Evolutionary conservation across 345 rosid species (phyloP), one percentile per base, ranked within the genome.

Genomic region (Dimocarpus longan): DNA sequence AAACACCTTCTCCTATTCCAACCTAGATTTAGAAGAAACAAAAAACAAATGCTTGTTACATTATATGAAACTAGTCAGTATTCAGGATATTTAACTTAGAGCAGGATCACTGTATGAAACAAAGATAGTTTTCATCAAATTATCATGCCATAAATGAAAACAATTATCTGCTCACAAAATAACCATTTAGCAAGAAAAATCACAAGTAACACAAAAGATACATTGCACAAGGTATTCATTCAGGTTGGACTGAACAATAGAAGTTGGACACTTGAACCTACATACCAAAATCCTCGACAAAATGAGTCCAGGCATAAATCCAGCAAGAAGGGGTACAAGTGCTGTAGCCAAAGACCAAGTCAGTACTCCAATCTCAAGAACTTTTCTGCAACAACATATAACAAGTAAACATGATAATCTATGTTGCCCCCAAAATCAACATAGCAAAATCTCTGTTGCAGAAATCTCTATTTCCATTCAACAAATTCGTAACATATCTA

Each of bases 1-100:
- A 93, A 84, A 95, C 97, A 66, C 98, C 98, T 90, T 93, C 98
- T 79, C 98, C 98, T 71, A 95, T 93, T 78, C 99, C 99, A 56
- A 95, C 99, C 99, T 95, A 83, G 80, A 82, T 80, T 80, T 59
- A 75, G 48, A 75, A 56, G 28, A 82, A 64, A 22, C 28, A 68
- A 46, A 37, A 80, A 24, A 70, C 32, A 28, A 66, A 72, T 72
- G 3, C 42, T 50, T 19, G 28, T 66, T 74, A 13, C 65, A 74
- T 26, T 16, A 37, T 18, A 16, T 4, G 22, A 28, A 37, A 68
- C 4, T 52, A 57, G 56, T 39, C 0, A 66, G 39, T 43, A 66
- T 56, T 65, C 40, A 26, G 63, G 26, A 16, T 8, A 40, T 78
- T 32, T 37, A 68, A 59, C 62, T 70, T 66, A 37, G 48, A 67